These are phyloP conservation scores for Sarocladium kiliense DNA, from an alignment of 2,329 filamentous ascomycete genomes.

Conservation along the genomic window DNA sequence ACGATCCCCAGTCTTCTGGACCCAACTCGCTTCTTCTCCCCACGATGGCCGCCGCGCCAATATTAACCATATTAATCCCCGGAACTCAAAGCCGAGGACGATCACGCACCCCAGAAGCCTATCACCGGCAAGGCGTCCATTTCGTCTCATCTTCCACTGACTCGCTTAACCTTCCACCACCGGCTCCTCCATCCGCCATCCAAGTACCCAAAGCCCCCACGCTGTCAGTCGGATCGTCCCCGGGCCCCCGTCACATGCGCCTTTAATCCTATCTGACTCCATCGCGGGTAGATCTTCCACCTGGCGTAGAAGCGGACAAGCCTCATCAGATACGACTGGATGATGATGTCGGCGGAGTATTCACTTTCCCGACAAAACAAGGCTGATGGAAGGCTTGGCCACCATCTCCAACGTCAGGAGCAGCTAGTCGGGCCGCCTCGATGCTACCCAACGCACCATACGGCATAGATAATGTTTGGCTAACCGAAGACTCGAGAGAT, in stretches of 20 bases:
- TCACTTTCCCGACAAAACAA: too few species aligned
- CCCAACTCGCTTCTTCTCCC: too few species aligned
- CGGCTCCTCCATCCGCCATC: background rate
- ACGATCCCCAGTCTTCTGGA: background rate
- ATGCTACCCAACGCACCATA: too few species aligned
- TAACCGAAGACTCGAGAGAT: too few species aligned
- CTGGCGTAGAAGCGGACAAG: too few species aligned
- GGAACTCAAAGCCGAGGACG: background rate
- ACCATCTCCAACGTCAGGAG: too few species aligned
- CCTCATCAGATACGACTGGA: too few species aligned
- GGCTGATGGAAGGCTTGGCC: too few species aligned
- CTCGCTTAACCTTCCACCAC: background rate
- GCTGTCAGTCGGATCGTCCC: constrained; percentile 1
- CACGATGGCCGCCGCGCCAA: background rate
- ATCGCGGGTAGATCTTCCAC: background rate
- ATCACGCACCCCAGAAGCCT: background rate
- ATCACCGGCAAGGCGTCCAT: background rate
- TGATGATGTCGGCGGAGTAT: too few species aligned
- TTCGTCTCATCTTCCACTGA: background rate
- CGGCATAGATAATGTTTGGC: too few species aligned
- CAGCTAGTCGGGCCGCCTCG: background rate
- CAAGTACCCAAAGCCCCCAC: background rate
- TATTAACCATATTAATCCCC: constrained; percentile 8
- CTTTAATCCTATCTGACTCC: background rate
- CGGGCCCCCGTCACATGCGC: background rate